These are phyloP conservation scores for Cyclocybe aegerita DNA, from an alignment of 768 basidiomycete species.

Conservation along the genomic window DNA sequence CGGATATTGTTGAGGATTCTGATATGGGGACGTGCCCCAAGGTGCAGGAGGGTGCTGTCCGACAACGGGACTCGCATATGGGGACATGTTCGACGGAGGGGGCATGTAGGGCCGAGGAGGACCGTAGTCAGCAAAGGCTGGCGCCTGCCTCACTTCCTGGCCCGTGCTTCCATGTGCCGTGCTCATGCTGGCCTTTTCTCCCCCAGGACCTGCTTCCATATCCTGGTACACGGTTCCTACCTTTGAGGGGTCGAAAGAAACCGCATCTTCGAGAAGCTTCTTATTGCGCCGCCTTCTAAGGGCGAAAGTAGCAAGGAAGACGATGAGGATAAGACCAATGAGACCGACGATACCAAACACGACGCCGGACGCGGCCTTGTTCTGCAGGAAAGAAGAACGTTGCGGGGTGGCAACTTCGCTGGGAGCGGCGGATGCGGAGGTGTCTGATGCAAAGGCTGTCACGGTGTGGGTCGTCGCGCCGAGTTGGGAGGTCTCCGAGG, in stretches of 20 bases:
- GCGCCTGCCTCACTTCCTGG: conserved; percentile 9
- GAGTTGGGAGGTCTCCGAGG: not conserved
- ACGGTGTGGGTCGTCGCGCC: conserved; percentile 10
- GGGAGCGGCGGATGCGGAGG: conserved; percentile 3
- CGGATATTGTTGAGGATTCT: not conserved
- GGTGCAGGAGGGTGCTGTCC: conserved; percentile 1
- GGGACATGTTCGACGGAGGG: not conserved
- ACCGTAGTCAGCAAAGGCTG: conserved; percentile 20
- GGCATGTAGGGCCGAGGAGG: conserved; percentile 9
- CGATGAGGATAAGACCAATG: conserved; percentile 43
- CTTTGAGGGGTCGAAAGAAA: conserved; percentile 49
- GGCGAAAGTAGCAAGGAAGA: conserved; percentile 42
- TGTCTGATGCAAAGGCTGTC: conserved; percentile 1
- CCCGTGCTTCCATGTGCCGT: conserved; percentile 21
- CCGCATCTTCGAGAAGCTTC: conserved; percentile 41
- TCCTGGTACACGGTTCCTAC: conserved; percentile 18
- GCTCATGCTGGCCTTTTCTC: conserved; percentile 29
- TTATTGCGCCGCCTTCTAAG: conserved; percentile 49
- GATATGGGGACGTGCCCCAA: not conserved
- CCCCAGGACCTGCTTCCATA: conserved; percentile 14
- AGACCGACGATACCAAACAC: conserved; percentile 57
- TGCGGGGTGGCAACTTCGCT: not conserved
- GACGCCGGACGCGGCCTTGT: conserved; percentile 61
- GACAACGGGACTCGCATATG: conserved; percentile 1
- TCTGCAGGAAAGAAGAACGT: conserved; percentile 50